Percentiles rank a stretch among this genome's conserved stretches.
Conservation (phyloP, 106 monocot genomes). For the Triglochin maritima region DNA sequence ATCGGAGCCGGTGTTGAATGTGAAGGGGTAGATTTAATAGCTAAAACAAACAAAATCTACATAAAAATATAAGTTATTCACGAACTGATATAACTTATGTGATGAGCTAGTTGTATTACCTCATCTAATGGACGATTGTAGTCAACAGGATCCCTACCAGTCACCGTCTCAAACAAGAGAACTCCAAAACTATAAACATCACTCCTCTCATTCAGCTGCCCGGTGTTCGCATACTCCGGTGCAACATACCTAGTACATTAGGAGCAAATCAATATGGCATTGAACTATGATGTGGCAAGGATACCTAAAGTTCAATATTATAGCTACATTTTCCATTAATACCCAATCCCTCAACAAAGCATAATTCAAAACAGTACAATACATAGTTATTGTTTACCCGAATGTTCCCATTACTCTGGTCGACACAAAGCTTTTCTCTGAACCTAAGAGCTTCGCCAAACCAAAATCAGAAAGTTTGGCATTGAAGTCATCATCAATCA, state of each 20-base stretch:
- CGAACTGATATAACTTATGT: not conserved
- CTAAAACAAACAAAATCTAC: not conserved
- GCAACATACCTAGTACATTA: conserved; percentile 7
- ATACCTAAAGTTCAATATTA: too few species aligned
- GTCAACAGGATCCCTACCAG: conserved; percentile 11
- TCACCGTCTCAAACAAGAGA: conserved; percentile 6
- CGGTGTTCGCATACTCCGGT: conserved; percentile 12
- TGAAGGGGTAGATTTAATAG: not conserved
- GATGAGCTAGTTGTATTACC: not conserved
- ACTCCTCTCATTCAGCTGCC: conserved; percentile 10
- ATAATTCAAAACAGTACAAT: too few species aligned
- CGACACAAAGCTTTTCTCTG: conserved; percentile 66
- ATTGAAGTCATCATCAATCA: conserved; percentile 41
- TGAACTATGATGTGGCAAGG: too few species aligned
- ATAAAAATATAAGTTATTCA: not conserved
- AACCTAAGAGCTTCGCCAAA: conserved; percentile 66
- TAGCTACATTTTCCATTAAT: too few species aligned
- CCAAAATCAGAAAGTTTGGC: conserved; percentile 86
- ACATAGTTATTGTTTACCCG: conserved; percentile 24
- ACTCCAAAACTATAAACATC: conserved; percentile 14
- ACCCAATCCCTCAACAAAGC: too few species aligned
- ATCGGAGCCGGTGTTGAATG: not conserved
- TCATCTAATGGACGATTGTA: conserved; percentile 9
- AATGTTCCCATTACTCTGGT: conserved; percentile 97
- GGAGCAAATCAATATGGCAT: too few species aligned